Conservation (phyloP, 805 yeast species). For the Tetrapisispora iriomotensis region DNA sequence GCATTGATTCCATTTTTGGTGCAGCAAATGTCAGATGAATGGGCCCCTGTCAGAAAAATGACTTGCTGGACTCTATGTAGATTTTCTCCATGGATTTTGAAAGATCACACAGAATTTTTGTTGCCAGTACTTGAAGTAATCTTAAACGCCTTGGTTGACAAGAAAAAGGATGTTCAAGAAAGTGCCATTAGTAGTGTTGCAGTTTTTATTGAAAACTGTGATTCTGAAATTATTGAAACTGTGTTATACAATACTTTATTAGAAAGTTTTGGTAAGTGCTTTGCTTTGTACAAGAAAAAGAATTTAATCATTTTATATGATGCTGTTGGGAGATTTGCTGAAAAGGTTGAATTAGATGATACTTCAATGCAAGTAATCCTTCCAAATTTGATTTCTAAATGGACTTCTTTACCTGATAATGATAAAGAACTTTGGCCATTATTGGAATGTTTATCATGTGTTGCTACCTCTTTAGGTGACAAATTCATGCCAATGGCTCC, state of each 20-base stretch:
- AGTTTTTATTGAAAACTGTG: constrained; percentile 70
- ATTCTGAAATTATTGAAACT: constrained; percentile 48
- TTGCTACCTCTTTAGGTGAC: constrained; percentile 81
- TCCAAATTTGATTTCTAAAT: constrained; percentile 74
- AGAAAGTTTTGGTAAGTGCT: constrained; percentile 62
- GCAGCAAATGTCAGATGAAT: constrained; percentile 61
- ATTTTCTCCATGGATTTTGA: constrained; percentile 72
- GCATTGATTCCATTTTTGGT: constrained; percentile 76
- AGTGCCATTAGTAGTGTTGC: constrained; percentile 86
- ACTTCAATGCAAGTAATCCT: constrained; percentile 51
- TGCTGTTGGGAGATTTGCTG: constrained; percentile 83
- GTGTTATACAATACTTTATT: constrained; percentile 55
- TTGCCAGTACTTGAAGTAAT: constrained; percentile 71
- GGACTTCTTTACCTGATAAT: constrained; percentile 66
- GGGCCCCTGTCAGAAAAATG: constrained; percentile 84
- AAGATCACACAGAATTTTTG: constrained; percentile 60
- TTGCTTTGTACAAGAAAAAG: constrained; percentile 67
- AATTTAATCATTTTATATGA: constrained; percentile 79
- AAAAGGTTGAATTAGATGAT: constrained; percentile 51
- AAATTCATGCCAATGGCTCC: constrained; percentile 81
- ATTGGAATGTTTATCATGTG: constrained; percentile 83
- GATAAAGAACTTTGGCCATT: constrained; percentile 87
- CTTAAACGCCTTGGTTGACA: constrained; percentile 66
- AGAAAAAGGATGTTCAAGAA: constrained; percentile 88
- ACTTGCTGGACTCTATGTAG: constrained; percentile 93